Evolutionary conservation across 176 grass and related monocot genomes (phyloP).

Genomic region (Juncus effusus): DNA sequence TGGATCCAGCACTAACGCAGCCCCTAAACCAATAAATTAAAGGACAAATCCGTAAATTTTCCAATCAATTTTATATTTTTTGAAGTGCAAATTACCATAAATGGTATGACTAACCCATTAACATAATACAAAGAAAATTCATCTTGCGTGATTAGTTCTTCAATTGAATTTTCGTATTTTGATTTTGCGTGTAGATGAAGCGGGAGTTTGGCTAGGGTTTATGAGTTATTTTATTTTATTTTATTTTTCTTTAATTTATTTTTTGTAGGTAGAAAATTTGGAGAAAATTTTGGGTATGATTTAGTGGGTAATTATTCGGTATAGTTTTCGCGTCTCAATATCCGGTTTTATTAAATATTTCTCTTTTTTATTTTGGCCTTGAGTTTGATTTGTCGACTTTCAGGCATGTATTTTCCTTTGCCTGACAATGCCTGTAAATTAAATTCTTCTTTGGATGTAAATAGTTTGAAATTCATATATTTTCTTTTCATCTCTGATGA

Average conservation of each 20-base stretch:
- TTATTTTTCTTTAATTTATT: conserved; percentile 1
- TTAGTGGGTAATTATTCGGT: conserved; percentile 14
- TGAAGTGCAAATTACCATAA: no score
- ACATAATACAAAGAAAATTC: conserved; percentile 4
- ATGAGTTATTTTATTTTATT: conserved; percentile 8
- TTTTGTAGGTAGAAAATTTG: conserved; percentile 13
- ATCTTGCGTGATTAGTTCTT: neutral
- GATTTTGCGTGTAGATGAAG: conserved; percentile 8
- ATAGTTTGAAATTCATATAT: conserved; percentile 22
- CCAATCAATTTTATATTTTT: conserved; percentile 5
- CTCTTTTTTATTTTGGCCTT: conserved; percentile 4
- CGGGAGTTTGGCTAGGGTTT: conserved; percentile 8
- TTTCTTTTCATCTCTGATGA: neutral
- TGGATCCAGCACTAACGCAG: conserved; percentile 25
- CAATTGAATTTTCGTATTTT: neutral
- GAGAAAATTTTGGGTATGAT: conserved; percentile 24
- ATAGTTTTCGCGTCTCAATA: neutral
- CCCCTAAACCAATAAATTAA: conserved; percentile 24
- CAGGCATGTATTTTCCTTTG: conserved; percentile 9
- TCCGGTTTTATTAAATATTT: neutral
- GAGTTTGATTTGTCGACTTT: conserved; percentile 15
- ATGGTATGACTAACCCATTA: conserved; percentile 8
- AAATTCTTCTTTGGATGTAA: conserved; percentile 8
- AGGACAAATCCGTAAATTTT: conserved; percentile 1
- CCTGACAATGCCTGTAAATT: conserved; percentile 12